These are phyloP conservation scores for Skeletonema marinoi DNA, from an alignment of 108 stramenopile genomes.

Conservation along the genomic window DNA sequence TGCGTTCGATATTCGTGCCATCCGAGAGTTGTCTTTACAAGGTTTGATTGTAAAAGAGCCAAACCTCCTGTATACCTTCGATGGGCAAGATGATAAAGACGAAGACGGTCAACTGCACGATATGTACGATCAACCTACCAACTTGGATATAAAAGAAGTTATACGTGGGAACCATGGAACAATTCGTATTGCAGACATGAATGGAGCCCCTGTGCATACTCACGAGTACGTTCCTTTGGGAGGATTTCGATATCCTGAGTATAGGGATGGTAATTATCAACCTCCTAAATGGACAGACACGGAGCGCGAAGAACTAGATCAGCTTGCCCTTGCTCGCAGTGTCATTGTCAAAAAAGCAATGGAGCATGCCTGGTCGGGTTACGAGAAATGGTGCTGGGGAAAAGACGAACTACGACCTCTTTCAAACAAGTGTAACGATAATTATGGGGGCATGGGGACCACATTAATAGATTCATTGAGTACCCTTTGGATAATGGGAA, in stretches of 20 bases:
- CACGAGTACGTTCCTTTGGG: slow-evolving; percentile 47
- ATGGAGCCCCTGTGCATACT: not conserved
- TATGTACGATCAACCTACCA: slow-evolving; percentile 1
- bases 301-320: slow-evolving; percentile 32
- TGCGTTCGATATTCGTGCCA: slow-evolving; percentile 29
- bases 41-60: slow-evolving; percentile 37
- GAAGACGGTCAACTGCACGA: not conserved
- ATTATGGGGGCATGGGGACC: slow-evolving; percentile 71
- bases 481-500: slow-evolving; percentile 79
- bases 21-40: slow-evolving; percentile 28
- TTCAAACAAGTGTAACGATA: slow-evolving; percentile 27
- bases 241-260: slow-evolving; percentile 67
- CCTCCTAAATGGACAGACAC: slow-evolving; percentile 23
- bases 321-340: slow-evolving; percentile 31
- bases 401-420: slow-evolving; percentile 51
- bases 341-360: slow-evolving; percentile 29
- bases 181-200: slow-evolving; percentile 6
- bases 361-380: slow-evolving; percentile 44
- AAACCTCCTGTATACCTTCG: slow-evolving; percentile 34
- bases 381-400: slow-evolving; percentile 49
- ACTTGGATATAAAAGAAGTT: slow-evolving; percentile 10
- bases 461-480: slow-evolving; percentile 83
- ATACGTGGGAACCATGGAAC: slow-evolving; percentile 17
- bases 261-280: slow-evolving; percentile 37
- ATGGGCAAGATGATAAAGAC: slow-evolving; percentile 21